Evolutionary conservation across 2,329 filamentous ascomycete genomes (phyloP).

Genomic region (Claviceps capensis): DNA sequence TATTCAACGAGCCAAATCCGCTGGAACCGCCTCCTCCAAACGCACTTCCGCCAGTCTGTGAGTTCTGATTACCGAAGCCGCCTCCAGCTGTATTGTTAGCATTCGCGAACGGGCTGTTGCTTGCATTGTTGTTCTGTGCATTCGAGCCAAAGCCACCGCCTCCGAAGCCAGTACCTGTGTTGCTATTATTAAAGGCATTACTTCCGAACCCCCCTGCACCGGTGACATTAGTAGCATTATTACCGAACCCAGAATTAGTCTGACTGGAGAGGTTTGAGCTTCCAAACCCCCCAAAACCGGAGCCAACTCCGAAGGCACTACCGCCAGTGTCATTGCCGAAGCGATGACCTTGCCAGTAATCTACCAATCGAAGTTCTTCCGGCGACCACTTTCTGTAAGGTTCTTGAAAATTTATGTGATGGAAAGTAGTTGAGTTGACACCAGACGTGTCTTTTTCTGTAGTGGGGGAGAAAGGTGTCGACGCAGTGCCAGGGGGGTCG

Average conservation of each 20-base stretch:
- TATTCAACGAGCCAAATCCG: constrained; percentile 22
- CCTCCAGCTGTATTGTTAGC: constrained; percentile 14
- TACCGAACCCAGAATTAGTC: constrained; percentile 32
- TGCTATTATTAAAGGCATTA: constrained; percentile 18
- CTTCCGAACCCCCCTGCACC: constrained; percentile 25
- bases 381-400: constrained; percentile 81
- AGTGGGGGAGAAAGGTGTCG: constrained; percentile 53
- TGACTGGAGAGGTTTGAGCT: constrained; percentile 18
- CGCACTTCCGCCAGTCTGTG: constrained; percentile 11
- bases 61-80: constrained; percentile 11
- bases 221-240: constrained; percentile 19
- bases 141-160: constrained; percentile 29
- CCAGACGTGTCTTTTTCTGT: constrained; percentile 47
- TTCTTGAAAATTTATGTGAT: constrained; percentile 66
- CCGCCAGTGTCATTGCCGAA: constrained; percentile 74
- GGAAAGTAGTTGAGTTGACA: constrained; percentile 48
- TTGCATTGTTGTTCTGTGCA: constrained; percentile 13
- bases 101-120: constrained; percentile 26
- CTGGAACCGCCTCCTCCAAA: constrained; percentile 16
- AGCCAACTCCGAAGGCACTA: constrained; percentile 63
- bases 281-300: constrained; percentile 38
- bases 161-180: constrained; percentile 11
- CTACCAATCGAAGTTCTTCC: constrained; percentile 69
- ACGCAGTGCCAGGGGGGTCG: constrained; percentile 55
- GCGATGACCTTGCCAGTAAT: constrained; percentile 77